Conservation (phyloP, 225 moss, liverwort and hornwort genomes). For the Pleurozium schreberi region DNA sequence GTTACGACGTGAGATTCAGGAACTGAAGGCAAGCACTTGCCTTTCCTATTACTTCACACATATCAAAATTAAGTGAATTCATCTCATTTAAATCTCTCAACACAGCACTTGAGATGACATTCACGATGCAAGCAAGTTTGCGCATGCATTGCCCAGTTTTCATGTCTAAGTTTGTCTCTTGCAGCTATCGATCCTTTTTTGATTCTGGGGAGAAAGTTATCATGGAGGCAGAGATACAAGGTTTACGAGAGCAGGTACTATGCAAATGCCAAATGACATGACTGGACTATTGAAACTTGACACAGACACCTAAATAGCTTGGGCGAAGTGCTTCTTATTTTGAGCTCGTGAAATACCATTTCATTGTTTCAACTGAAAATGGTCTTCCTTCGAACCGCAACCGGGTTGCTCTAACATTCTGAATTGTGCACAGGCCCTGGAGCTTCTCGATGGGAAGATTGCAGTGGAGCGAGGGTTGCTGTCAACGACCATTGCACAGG, state of each 20-base stretch:
- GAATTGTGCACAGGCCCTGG: conserved; percentile 26
- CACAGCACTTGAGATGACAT: not conserved
- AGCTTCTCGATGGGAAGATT: conserved; percentile 54
- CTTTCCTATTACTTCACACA: not conserved
- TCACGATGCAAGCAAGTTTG: not conserved
- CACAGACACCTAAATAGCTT: not conserved
- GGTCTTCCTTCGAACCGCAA: not conserved
- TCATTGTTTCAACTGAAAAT: not conserved
- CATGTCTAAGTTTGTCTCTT: not conserved
- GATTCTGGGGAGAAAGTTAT: conserved; percentile 47
- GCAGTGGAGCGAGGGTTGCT: conserved; percentile 19
- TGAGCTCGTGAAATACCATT: not conserved
- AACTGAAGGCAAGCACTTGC: conserved; percentile 30
- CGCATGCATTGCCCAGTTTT: not conserved
- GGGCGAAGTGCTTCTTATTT: not conserved
- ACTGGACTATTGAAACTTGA: not conserved
- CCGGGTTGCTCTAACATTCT: not conserved
- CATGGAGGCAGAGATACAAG: conserved; percentile 47
- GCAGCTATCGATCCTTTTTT: conserved; percentile 64
- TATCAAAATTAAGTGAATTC: not conserved
- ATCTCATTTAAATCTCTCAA: conserved; percentile 31
- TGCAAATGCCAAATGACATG: not conserved
- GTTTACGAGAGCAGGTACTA: conserved; percentile 64
- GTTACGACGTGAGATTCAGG: conserved; percentile 41
- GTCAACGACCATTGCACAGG: conserved; percentile 57